Evolutionary conservation across 2,329 filamentous ascomycete genomes (phyloP), one percentile per base, ranked within the genome.

Genomic region (Colletotrichum eremochloae): DNA sequence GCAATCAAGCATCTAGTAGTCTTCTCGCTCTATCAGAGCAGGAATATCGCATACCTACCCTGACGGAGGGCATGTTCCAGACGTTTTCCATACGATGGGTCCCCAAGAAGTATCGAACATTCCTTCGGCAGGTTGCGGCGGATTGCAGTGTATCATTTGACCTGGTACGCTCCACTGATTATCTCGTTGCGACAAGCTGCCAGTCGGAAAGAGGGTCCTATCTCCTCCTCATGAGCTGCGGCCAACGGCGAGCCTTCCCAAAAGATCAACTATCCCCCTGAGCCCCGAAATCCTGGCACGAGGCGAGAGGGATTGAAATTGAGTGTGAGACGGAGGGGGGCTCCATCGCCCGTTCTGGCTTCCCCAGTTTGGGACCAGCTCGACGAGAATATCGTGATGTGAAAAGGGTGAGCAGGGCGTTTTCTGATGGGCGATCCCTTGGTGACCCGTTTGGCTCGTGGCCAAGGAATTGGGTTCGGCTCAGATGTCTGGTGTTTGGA

Each of bases 161-260:
- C 18, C 63, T 57, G 66, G 60, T 48, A 36, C 53, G 52, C 69
- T 69, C 66, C 69, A 69, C 66, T 61, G 60, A 64, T 69, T 69
- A 40, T 69, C 60, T 44, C 33, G 53, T 60, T 69, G 69, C 60
- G 69, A 72, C 64, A 58, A 68, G 65, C 42, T 50, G 63, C 33
- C 55, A 42, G 11, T 53, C 69, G 52, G 58, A 46, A 68, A 18
- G 24, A 63, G 44, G 44, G 24, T 61, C 55, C 14, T 18, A 9
- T 18, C 5, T 14, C 40, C 46, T 36, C 55, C 24, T 24, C 53
- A 65, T 62, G 42, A 53, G 55, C 66, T 62, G 42, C 44, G 66
- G 66, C 61, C 70, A 72, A 55, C 70, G 70, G 70, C 31, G 53
- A 70, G 70, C 55, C 40, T 69, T 70, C 70, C 70, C 61, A 72